Conservation (phyloP, 1,284 basidiomycete genomes). For the Ustilago tritici region DNA sequence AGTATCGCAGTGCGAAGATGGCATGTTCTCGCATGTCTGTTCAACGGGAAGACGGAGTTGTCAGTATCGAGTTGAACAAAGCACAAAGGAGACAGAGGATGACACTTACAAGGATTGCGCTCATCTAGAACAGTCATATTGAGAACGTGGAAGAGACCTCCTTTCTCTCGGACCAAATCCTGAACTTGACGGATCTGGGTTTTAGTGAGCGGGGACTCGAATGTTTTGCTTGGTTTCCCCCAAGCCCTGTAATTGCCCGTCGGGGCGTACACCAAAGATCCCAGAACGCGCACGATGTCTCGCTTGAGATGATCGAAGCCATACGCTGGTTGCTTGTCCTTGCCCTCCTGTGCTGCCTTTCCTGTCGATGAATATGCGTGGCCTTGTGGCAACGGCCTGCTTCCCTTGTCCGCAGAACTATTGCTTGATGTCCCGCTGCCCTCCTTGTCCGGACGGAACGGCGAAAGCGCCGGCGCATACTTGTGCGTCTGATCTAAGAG, state of each 20-base stretch:
- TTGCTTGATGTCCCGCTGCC: not conserved
- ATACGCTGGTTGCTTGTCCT: slow-evolving; percentile 18
- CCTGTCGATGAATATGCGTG: slow-evolving; percentile 55
- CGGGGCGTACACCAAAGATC: slow-evolving; percentile 42
- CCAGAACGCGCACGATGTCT: slow-evolving; percentile 57
- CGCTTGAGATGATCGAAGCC: slow-evolving; percentile 59
- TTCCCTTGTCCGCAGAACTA: too few species aligned
- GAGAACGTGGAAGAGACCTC: slow-evolving; percentile 62
- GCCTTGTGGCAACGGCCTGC: slow-evolving; percentile 33
- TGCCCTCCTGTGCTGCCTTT: slow-evolving; percentile 17
- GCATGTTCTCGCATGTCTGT: slow-evolving; percentile 67
- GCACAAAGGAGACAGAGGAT: not conserved
- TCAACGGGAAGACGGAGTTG: not conserved
- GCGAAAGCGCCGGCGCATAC: slow-evolving; percentile 55
- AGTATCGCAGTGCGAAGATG: slow-evolving; percentile 62
- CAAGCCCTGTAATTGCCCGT: not conserved
- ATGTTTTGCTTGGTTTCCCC: not conserved
- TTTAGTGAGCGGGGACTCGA: slow-evolving; percentile 3
- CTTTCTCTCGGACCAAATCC: slow-evolving; percentile 54
- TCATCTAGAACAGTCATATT: slow-evolving; percentile 65
- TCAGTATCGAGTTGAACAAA: not conserved
- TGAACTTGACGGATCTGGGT: slow-evolving; percentile 52
- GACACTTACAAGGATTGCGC: slow-evolving; percentile 58
- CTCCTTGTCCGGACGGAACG: slow-evolving; percentile 37
- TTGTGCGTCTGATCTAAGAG: slow-evolving; percentile 44